Conservation (phyloP, 345 rosid genomes). For the Moricandia arvensis region DNA sequence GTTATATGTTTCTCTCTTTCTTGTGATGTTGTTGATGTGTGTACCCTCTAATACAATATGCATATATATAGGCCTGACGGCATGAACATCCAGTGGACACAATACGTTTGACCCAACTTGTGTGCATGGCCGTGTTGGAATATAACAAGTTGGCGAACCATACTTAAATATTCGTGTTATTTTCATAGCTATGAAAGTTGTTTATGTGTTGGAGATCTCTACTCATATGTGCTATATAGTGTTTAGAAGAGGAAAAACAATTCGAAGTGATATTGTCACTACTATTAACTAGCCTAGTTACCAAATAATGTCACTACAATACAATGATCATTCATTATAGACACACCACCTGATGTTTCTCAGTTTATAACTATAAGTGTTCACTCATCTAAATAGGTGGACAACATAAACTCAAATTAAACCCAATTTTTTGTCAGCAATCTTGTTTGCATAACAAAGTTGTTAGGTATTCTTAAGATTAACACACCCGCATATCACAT, state of each 20-base stretch:
- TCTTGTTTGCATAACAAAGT: not conserved
- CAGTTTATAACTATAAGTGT: not conserved
- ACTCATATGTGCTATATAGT: not conserved
- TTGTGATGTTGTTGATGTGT: conserved; percentile 11
- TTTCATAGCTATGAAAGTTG: not conserved
- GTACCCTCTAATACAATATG: not conserved
- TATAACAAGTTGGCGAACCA: conserved; percentile 12
- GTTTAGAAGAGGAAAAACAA: not conserved
- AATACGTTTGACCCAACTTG: conserved; percentile 25
- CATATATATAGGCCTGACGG: conserved; percentile 20
- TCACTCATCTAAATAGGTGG: not conserved
- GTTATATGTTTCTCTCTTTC: not conserved
- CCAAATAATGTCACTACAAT: not conserved
- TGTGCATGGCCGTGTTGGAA: conserved; percentile 20
- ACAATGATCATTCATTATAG: not conserved
- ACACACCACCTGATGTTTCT: not conserved
- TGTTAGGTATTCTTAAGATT: not conserved
- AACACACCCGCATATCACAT: not conserved
- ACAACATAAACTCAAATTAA: not conserved
- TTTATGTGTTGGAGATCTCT: not conserved
- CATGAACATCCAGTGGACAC: conserved; percentile 17
- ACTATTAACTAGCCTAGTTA: not conserved
- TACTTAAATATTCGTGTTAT: conserved; percentile 1
- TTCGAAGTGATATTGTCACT: not conserved
- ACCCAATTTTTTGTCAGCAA: no score